Percentiles rank a stretch among this genome's conserved stretches.
Evolutionary conservation across 257 asterid genomes (phyloP).

Genomic region (Echium plantagineum): DNA sequence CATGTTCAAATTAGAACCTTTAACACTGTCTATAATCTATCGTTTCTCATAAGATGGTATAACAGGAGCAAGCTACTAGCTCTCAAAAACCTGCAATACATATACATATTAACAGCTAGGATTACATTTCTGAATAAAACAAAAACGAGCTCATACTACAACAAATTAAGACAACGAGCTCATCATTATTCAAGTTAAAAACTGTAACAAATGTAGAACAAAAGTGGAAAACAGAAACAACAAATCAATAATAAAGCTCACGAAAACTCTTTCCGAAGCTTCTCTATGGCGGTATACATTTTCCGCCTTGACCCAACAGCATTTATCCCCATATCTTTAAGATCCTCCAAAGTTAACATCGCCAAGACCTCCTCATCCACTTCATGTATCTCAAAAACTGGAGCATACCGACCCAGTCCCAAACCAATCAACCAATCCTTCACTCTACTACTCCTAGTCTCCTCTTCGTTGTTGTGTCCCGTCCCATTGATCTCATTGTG

Average conservation of each 20-base stretch:
- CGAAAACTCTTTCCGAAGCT: constrained; percentile 61
- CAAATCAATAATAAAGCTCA: constrained; percentile 26
- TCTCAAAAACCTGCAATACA: constrained; percentile 17
- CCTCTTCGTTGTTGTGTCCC: constrained; percentile 40
- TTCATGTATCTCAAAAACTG: constrained; percentile 78
- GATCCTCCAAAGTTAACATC: constrained; percentile 79
- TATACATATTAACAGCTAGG: constrained; percentile 21
- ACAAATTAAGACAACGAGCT: constrained; percentile 16
- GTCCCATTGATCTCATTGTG: constrained; percentile 10
- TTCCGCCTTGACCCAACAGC: constrained; percentile 89
- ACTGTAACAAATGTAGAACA: constrained; percentile 15
- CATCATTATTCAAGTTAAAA: constrained; percentile 21
- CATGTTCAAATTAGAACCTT: not conserved
- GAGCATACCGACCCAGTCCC: constrained; percentile 67
- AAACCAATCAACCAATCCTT: constrained; percentile 80
- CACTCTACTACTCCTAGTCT: constrained; percentile 41
- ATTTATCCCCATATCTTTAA: constrained; percentile 86
- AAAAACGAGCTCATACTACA: constrained; percentile 20
- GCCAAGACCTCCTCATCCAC: constrained; percentile 85
- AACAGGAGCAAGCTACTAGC: constrained; percentile 13
- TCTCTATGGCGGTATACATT: constrained; percentile 58
- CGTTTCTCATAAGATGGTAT: not conserved
- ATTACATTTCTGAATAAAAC: constrained; percentile 23
- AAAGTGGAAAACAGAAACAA: constrained; percentile 12
- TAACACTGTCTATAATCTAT: constrained; percentile 4